phyloP scores from a whole-genome alignment of 1,139 yeast species.

The Eremothecium gossypii region DNA sequence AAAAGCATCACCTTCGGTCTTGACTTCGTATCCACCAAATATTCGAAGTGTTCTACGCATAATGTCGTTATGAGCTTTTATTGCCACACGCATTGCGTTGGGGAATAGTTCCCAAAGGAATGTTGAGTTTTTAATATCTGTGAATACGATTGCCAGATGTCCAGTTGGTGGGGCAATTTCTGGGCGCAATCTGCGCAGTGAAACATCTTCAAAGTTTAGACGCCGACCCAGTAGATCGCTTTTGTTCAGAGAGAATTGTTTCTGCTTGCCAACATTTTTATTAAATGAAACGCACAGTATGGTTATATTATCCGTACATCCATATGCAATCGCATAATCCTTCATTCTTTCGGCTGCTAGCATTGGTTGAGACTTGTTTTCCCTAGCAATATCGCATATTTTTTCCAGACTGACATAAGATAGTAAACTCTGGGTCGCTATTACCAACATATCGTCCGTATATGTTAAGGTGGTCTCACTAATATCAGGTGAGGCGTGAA shows the following conservation, averaged over 20 bases:
- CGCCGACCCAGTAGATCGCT: constrained; percentile 35
- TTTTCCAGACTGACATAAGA: constrained; percentile 72
- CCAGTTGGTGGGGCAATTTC: constrained; percentile 96
- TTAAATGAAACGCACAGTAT: constrained; percentile 72
- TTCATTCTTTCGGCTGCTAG: constrained; percentile 87
- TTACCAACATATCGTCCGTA: constrained; percentile 75
- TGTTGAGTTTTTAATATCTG: constrained; percentile 94
- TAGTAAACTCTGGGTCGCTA: constrained; percentile 83
- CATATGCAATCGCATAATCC: constrained; percentile 91
- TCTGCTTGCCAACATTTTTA: constrained; percentile 36
- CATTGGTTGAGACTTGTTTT: constrained; percentile 77
- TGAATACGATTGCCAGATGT: constrained; percentile 87
- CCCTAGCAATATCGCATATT: constrained; percentile 85
- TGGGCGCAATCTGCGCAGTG: constrained; percentile 73
- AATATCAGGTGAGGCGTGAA: constrained; percentile 82
- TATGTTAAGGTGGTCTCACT: constrained; percentile 51
- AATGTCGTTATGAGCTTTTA: constrained; percentile 82
- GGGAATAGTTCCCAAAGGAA: constrained; percentile 89
- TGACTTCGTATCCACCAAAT: constrained; percentile 95
- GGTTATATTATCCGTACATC: constrained; percentile 74
- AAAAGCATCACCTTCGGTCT: constrained; percentile 98
- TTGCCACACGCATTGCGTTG: constrained; percentile 92
- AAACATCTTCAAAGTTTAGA: constrained; percentile 62
- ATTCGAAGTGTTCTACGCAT: constrained; percentile 91
- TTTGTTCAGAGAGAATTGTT: constrained; percentile 30